These are phyloP conservation scores for Candida tallmaniae DNA, from an alignment of 805 yeast species.

Conservation along the genomic window DNA sequence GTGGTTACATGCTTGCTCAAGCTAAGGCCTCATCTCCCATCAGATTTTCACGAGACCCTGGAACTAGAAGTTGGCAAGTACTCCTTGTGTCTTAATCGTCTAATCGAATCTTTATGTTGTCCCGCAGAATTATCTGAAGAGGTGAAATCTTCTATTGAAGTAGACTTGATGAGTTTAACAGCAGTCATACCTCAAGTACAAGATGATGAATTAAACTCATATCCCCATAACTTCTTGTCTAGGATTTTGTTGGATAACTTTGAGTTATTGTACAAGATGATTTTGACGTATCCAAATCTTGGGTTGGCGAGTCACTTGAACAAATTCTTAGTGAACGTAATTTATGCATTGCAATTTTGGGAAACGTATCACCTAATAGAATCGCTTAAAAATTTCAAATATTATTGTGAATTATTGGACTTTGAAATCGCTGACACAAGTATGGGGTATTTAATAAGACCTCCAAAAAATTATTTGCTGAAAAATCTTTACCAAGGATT, in stretches of 20 bases:
- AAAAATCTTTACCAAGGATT: slow-evolving; percentile 36
- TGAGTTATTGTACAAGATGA: slow-evolving; percentile 22
- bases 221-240: slow-evolving; percentile 35
- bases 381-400: slow-evolving; percentile 27
- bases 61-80: slow-evolving; percentile 20
- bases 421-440: slow-evolving; percentile 33
- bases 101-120: too few relatives aligned
- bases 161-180: slow-evolving; percentile 12
- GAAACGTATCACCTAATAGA: slow-evolving; percentile 38
- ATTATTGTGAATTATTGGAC: slow-evolving; percentile 28
- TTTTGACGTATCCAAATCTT: slow-evolving; percentile 33
- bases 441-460: slow-evolving; percentile 35
- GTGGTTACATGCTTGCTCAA: slow-evolving; percentile 28
- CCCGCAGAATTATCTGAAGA: too few relatives aligned
- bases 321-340: slow-evolving; percentile 33
- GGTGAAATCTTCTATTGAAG: slow-evolving; percentile 24
- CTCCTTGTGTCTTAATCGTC: slow-evolving; percentile 28
- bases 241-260: slow-evolving; percentile 37
- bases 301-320: slow-evolving; percentile 37
- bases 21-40: slow-evolving; percentile 22
- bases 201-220: slow-evolving; percentile 7
- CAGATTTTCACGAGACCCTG: too few relatives aligned
- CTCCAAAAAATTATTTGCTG: slow-evolving; percentile 35
- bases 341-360: slow-evolving; percentile 40
- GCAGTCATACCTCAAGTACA: slow-evolving; percentile 5